phyloP scores from a whole-genome alignment of 2,329 filamentous ascomycete genomes.

The Hymenoscyphus salicellus region DNA sequence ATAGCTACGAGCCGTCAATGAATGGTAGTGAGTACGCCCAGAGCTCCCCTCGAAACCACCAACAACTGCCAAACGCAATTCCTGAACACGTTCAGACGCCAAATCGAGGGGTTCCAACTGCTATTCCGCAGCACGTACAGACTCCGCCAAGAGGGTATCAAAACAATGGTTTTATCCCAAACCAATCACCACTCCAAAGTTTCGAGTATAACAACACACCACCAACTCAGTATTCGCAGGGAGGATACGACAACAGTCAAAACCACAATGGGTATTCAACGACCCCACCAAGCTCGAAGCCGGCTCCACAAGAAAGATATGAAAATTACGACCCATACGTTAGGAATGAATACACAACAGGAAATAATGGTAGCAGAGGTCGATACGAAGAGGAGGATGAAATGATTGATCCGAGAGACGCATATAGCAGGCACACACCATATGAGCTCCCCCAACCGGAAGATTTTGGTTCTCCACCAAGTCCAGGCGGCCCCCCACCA shows the following conservation, averaged over 20 bases:
- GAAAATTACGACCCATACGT: slow-evolving; percentile 30
- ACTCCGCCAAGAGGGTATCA: slow-evolving; percentile 49
- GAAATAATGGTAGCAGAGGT: slow-evolving; percentile 12
- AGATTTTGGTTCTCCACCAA: slow-evolving; percentile 32
- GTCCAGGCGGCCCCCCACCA: slow-evolving; percentile 36
- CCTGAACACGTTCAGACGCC: slow-evolving; percentile 43
- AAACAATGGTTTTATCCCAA: slow-evolving; percentile 45
- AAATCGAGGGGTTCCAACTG: slow-evolving; percentile 40
- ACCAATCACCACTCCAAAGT: slow-evolving; percentile 52
- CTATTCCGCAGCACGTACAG: slow-evolving; percentile 44
- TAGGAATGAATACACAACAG: slow-evolving; percentile 24
- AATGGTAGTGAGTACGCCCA: slow-evolving; percentile 43
- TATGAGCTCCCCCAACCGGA: slow-evolving; percentile 32
- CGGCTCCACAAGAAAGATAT: slow-evolving; percentile 26
- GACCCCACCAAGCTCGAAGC: slow-evolving; percentile 19
- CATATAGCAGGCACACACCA: slow-evolving; percentile 25
- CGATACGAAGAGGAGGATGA: slow-evolving; percentile 26
- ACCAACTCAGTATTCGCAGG: slow-evolving; percentile 22
- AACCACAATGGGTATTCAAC: slow-evolving; percentile 24
- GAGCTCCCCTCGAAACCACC: slow-evolving; percentile 46
- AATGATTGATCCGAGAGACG: slow-evolving; percentile 23
- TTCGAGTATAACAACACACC: slow-evolving; percentile 42
- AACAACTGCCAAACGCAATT: slow-evolving; percentile 31
- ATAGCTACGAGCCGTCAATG: slow-evolving; percentile 43
- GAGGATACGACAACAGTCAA: slow-evolving; percentile 26